phyloP scores from a whole-genome alignment of 1,139 yeast genomes.

The Yamadazyma dushanensis region DNA sequence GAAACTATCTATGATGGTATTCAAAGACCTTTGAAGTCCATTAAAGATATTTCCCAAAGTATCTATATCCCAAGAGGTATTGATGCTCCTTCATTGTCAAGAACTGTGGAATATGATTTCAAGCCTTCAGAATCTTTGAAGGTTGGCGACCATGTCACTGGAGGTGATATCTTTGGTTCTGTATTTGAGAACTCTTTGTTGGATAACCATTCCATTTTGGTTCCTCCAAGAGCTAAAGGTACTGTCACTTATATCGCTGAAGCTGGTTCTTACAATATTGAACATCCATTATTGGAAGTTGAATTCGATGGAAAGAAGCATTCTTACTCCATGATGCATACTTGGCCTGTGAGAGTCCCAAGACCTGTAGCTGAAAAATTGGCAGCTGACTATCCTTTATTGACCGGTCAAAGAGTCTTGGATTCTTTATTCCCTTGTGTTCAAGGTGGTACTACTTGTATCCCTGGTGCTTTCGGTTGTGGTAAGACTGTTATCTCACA shows the following conservation, averaged over 20 bases:
- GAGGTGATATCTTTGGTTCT: conserved; percentile 96
- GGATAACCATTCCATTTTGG: conserved; percentile 86
- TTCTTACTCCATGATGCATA: conserved; percentile 90
- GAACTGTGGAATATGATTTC: conserved; percentile 82
- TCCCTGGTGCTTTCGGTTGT: conserved; percentile 99
- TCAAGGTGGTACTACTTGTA: conserved; percentile 99
- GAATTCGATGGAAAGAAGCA: conserved; percentile 88
- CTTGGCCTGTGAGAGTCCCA: conserved; percentile 99
- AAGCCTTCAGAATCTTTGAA: conserved; percentile 66
- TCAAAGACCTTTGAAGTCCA: conserved; percentile 95
- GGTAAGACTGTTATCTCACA: conserved; percentile 99
- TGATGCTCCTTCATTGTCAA: conserved; percentile 89
- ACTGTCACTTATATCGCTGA: conserved; percentile 87
- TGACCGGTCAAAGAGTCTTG: conserved; percentile 98
- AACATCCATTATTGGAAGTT: conserved; percentile 85
- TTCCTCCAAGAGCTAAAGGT: conserved; percentile 99
- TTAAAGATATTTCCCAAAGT: conserved; percentile 80
- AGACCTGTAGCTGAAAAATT: conserved; percentile 96
- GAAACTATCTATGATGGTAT: conserved; percentile 99
- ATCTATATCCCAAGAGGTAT: conserved; percentile 99
- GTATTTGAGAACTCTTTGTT: conserved; percentile 91
- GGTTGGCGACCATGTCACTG: conserved; percentile 97
- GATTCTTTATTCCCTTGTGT: conserved; percentile 98
- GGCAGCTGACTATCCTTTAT: conserved; percentile 89
- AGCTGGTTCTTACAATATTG: conserved; percentile 87